A percentile compares a stretch with the other conserved stretches of the same genome.
Evolutionary conservation across 2,329 filamentous ascomycete genomes (phyloP).

Genomic region (Pseudonectria foliicola): DNA sequence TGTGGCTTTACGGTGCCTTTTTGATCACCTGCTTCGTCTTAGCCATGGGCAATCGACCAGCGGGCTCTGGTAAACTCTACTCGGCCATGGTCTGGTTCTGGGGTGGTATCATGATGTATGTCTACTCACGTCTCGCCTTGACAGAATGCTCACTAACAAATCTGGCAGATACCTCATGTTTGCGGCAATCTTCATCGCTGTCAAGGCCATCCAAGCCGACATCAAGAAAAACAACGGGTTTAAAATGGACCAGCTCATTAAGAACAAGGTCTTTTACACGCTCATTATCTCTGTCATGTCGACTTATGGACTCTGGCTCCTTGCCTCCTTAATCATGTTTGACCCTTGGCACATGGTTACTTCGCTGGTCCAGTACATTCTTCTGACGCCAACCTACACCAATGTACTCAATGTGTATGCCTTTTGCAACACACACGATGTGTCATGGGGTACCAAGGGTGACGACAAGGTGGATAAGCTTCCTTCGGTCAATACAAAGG

Average conservation of each 20-base stretch:
- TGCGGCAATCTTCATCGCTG: slow-evolving; percentile 89
- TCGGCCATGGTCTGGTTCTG: slow-evolving; percentile 98
- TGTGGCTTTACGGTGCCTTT: slow-evolving; percentile 91
- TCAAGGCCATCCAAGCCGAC: slow-evolving; percentile 72
- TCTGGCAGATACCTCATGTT: slow-evolving; percentile 73
- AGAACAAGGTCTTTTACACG: slow-evolving; percentile 84
- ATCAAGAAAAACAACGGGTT: slow-evolving; percentile 56
- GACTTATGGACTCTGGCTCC: slow-evolving; percentile 87
- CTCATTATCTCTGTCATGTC: slow-evolving; percentile 87
- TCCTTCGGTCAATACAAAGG: slow-evolving; percentile 80
- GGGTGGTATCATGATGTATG: slow-evolving; percentile 86
- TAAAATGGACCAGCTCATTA: slow-evolving; percentile 66
- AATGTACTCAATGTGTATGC: slow-evolving; percentile 99
- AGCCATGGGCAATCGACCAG: slow-evolving; percentile 86
- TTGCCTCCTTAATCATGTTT: slow-evolving; percentile 89
- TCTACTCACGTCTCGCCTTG: slow-evolving; percentile 9
- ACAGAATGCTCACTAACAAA: slow-evolving; percentile 14
- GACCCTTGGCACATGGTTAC: slow-evolving; percentile 99
- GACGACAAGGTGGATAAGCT: slow-evolving; percentile 93
- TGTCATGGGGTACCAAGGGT: slow-evolving; percentile 97
- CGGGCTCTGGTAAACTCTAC: slow-evolving; percentile 89
- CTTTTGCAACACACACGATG: slow-evolving; percentile 98
- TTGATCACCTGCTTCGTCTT: slow-evolving; percentile 93
- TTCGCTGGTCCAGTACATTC: slow-evolving; percentile 87
- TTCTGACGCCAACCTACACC: slow-evolving; percentile 92